A percentile compares a stretch with the other conserved stretches of the same genome.
phyloP scores from a whole-genome alignment of 2,329 filamentous ascomycete genomes.

The Achaetomium macrosporum region DNA sequence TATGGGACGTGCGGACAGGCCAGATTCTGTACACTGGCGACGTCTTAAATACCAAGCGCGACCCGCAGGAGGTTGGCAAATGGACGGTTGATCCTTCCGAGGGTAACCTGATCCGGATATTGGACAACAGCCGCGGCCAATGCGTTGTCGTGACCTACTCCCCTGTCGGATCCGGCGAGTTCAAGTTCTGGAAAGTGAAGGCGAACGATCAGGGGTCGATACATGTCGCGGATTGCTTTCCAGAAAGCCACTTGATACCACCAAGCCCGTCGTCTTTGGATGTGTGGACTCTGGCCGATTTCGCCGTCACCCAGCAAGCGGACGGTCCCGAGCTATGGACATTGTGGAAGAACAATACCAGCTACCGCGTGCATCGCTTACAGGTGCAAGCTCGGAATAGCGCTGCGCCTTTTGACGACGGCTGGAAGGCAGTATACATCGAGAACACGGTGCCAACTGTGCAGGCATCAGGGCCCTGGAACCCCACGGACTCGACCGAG shows the following conservation, averaged over 20 bases:
- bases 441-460: slow-evolving; percentile 51
- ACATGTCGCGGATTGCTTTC: slow-evolving; percentile 66
- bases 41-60: slow-evolving; percentile 61
- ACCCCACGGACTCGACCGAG: slow-evolving; percentile 66
- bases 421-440: slow-evolving; percentile 65
- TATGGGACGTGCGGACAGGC: slow-evolving; percentile 83
- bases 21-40: slow-evolving; percentile 72
- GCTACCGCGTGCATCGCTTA: slow-evolving; percentile 67
- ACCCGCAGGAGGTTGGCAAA: slow-evolving; percentile 63
- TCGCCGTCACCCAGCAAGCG: slow-evolving; percentile 52
- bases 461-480: slow-evolving; percentile 55
- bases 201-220: slow-evolving; percentile 59
- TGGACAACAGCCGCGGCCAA: slow-evolving; percentile 50
- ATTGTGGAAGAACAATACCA: slow-evolving; percentile 78
- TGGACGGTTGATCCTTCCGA: slow-evolving; percentile 76
- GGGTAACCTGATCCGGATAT: slow-evolving; percentile 67
- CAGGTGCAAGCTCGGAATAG: slow-evolving; percentile 65
- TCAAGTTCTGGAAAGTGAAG: slow-evolving; percentile 84
- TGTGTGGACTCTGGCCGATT: slow-evolving; percentile 76
- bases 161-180: slow-evolving; percentile 78
- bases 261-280: slow-evolving; percentile 64
- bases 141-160: slow-evolving; percentile 73
- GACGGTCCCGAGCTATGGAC: slow-evolving; percentile 62
- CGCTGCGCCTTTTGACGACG: slow-evolving; percentile 54
- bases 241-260: slow-evolving; percentile 57